A percentile compares a stretch with the other conserved stretches of the same genome.
Conservation (phyloP, 768 basidiomycete genomes). For the Boletus pseudopeckii region DNA sequence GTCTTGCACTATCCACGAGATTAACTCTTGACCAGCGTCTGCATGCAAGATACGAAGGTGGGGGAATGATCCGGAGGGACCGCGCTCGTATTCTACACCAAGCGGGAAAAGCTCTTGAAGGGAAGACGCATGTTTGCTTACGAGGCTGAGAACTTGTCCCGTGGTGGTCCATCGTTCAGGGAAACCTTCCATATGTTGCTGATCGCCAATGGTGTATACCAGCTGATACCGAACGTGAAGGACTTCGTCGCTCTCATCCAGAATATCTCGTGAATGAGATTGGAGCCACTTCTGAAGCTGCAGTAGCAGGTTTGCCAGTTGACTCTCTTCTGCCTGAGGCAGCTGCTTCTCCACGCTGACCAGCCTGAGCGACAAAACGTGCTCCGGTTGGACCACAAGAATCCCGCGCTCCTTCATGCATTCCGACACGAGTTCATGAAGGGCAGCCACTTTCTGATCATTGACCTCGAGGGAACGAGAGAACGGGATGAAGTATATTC, state of each 20-base stretch:
- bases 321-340: background rate
- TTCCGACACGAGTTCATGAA: conserved; percentile 34
- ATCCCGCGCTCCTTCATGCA: conserved; percentile 42
- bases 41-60: conserved; percentile 21
- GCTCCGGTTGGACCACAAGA: conserved; percentile 51
- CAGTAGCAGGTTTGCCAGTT: conserved; percentile 21
- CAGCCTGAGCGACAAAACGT: conserved; percentile 49
- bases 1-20: conserved; percentile 11
- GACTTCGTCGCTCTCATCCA: conserved; percentile 32
- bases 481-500: conserved; percentile 49
- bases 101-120: conserved; percentile 5
- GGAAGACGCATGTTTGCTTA: conserved; percentile 14
- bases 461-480: conserved; percentile 36
- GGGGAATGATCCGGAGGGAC: conserved; percentile 20
- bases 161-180: conserved; percentile 36
- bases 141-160: conserved; percentile 29
- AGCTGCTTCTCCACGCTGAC: conserved; percentile 41
- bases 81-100: conserved; percentile 17
- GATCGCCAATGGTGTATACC: conserved; percentile 34
- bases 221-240: conserved; percentile 37
- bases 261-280: conserved; percentile 23
- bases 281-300: conserved; percentile 27
- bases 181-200: conserved; percentile 25
- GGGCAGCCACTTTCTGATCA: conserved; percentile 10
- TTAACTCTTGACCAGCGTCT: conserved; percentile 9